These are phyloP conservation scores for Heritiera littoralis DNA, from an alignment of 345 rosid genomes.

Conservation along the genomic window DNA sequence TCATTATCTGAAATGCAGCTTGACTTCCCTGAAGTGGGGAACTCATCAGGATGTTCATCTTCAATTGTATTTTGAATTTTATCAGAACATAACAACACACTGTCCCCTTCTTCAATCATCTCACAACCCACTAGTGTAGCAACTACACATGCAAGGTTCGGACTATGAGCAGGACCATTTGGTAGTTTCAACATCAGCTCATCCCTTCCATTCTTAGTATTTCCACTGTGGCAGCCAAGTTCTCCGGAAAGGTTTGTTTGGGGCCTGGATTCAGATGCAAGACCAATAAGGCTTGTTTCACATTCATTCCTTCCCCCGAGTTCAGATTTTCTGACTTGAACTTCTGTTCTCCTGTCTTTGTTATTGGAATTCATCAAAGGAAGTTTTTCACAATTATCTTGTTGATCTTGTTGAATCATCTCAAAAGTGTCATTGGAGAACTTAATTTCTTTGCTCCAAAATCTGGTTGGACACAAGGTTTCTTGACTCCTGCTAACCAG, in stretches of 20 bases:
- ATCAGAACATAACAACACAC: conserved; percentile 20
- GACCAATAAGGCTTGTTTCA: conserved; percentile 2
- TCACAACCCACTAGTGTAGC: conserved; percentile 22
- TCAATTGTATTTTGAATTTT: conserved; percentile 19
- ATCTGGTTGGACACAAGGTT: conserved; percentile 15
- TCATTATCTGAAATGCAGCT: conserved; percentile 38
- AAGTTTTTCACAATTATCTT: conserved; percentile 17
- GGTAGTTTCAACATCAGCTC: conserved; percentile 21
- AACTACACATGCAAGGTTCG: not conserved
- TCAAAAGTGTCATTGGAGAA: conserved; percentile 19
- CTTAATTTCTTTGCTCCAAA: conserved; percentile 11
- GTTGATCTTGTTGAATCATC: conserved; percentile 18
- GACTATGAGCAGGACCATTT: conserved; percentile 7
- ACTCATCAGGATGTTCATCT: conserved; percentile 19
- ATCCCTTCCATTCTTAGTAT: conserved; percentile 23
- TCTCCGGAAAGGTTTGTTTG: conserved; percentile 12
- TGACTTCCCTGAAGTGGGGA: conserved; percentile 39
- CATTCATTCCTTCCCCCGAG: not conserved
- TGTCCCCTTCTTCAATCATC: conserved; percentile 30
- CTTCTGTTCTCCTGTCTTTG: conserved; percentile 8
- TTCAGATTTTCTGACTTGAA: conserved; percentile 4
- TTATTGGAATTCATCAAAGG: conserved; percentile 17
- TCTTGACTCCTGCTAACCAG: conserved; percentile 14
- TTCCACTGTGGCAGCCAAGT: conserved; percentile 22
- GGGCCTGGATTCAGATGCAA: conserved; percentile 18